Conservation (phyloP, 31 red algal species). For the Endocladia muricata region DNA sequence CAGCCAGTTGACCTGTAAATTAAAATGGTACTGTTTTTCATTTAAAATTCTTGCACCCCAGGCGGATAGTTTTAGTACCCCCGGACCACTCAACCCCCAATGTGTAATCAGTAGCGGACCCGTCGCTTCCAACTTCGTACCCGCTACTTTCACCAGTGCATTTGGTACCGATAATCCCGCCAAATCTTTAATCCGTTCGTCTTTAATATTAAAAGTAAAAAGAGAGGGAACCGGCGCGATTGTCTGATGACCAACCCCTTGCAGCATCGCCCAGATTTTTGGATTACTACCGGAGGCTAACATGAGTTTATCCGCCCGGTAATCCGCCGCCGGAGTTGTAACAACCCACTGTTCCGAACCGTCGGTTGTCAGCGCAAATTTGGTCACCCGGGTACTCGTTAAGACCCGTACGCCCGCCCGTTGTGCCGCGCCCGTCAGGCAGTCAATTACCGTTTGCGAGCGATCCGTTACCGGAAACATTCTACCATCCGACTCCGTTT, state of each 20-base stretch:
- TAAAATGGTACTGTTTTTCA: constrained; percentile 46
- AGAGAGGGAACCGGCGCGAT: constrained; percentile 72
- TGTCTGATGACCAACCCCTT: constrained; percentile 53
- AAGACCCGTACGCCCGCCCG: constrained; percentile 32
- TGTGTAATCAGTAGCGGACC: constrained; percentile 93
- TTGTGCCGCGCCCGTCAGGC: constrained; percentile 48
- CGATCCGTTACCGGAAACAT: constrained; percentile 85
- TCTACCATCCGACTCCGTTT: constrained; percentile 70
- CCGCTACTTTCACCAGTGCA: neutral
- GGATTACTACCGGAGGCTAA: constrained; percentile 69
- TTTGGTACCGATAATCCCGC: constrained; percentile 65
- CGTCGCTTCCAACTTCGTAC: neutral
- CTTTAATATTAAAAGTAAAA: constrained; percentile 78
- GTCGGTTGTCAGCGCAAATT: neutral
- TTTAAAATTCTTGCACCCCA: constrained; percentile 75
- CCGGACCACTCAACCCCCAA: constrained; percentile 90
- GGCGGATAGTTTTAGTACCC: constrained; percentile 73
- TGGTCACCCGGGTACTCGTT: constrained; percentile 13
- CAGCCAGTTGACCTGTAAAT: constrained; percentile 62
- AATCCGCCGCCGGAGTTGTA: neutral
- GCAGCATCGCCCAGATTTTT: constrained; percentile 31
- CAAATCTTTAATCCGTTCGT: constrained; percentile 48
- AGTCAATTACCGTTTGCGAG: constrained; percentile 54
- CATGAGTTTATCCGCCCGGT: constrained; percentile 38
- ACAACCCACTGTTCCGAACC: neutral